phyloP scores from a whole-genome alignment of 352 stramenopile species.

The Pythium biforme region DNA sequence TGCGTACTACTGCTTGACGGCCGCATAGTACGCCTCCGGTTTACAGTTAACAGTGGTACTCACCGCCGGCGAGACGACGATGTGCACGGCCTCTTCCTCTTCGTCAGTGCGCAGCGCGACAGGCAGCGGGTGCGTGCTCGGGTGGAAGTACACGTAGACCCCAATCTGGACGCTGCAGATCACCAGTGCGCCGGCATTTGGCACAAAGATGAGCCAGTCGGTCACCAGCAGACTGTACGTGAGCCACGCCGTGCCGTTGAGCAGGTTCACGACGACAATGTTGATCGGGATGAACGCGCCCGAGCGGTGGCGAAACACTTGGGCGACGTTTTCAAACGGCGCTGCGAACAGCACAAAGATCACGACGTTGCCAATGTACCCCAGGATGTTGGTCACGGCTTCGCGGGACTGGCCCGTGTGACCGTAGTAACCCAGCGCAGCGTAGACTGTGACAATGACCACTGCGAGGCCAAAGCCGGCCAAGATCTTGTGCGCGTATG shows the following conservation, averaged over 20 bases:
- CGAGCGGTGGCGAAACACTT: constrained; percentile 47
- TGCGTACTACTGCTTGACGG: background rate
- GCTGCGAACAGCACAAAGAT: constrained; percentile 52
- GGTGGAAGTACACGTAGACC: constrained; percentile 47
- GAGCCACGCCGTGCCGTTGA: constrained; percentile 55
- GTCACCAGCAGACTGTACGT: constrained; percentile 41
- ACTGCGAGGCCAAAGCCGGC: constrained; percentile 22
- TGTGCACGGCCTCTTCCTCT: background rate
- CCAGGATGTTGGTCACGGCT: constrained; percentile 33
- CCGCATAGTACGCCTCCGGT: background rate
- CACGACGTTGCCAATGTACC: constrained; percentile 40
- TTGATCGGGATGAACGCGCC: constrained; percentile 53
- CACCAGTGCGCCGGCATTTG: constrained; percentile 38
- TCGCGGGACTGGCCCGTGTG: constrained; percentile 17
- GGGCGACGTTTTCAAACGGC: constrained; percentile 50
- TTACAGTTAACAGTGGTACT: no score
- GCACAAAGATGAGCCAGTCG: constrained; percentile 58
- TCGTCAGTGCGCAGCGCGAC: background rate
- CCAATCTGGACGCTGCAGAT: constrained; percentile 34
- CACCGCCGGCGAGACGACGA: background rate
- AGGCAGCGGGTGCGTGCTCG: constrained; percentile 32
- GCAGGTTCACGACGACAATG: constrained; percentile 41
- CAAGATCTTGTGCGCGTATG: constrained; percentile 39
- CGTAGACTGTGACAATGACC: constrained; percentile 14
- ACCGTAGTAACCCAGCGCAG: constrained; percentile 12